Evolutionary conservation across 2,329 filamentous ascomycete genomes (phyloP), one percentile per base, ranked within the genome.

Genomic region (Xylariales sp.): DNA sequence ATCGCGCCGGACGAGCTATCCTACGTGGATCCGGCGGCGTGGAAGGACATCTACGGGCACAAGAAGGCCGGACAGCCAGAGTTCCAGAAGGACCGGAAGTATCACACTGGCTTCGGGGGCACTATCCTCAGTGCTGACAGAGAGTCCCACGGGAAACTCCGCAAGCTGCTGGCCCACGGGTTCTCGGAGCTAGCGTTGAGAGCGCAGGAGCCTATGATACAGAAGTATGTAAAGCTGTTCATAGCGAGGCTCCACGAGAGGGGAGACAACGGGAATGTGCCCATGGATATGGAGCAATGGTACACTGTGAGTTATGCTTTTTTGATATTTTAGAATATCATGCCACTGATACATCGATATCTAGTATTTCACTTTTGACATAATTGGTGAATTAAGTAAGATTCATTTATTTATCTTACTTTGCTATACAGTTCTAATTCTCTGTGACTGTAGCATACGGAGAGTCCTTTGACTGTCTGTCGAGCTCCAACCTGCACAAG

Each of bases 1-100:
- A 46, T 65, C 29, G 50, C 52, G 4, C 65, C 66, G 1, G 52
- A 61, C 35, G 63, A 67, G 41, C 53, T 70, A 5, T 60, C 61
- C 5, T 69, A 59, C 40, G 51, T 50, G 23, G 31, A 59, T 59
- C 40, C 57, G 4, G 47, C 50, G 20, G 59, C 59, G 8, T 62
- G 56, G 55, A 52, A 50, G 34, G 60, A 62, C 10, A 50, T 53
- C 29, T 48, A 50, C 20, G 49, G 48, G 33, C 45, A 51, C 35
- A 40, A 44, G 5, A 33, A 5, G 33, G 55, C 56, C 23, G 55
- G 57, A 39, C 41, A 57, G 6, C 38, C 43, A 13, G 59, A 60
- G 44, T 50, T 40, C 19, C 40, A 46, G 5, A 33, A 37, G 15
- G 23, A 55, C 25, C 58, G 40, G 47, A 1, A 29, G 53, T 15